Conservation (phyloP, 2,329 filamentous ascomycete genomes). For the Aspergillus fischeri region DNA sequence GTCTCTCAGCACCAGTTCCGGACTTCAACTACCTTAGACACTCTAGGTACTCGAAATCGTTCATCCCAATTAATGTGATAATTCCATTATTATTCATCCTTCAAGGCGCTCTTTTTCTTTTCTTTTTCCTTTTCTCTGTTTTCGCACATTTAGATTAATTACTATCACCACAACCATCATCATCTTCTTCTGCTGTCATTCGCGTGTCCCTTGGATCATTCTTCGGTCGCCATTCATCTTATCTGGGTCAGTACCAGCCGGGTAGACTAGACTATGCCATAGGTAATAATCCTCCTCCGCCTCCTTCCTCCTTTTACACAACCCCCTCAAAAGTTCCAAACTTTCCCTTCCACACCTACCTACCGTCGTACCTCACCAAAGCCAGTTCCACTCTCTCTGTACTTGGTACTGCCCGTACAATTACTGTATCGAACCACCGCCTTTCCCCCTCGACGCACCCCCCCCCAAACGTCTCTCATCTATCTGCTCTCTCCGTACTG, state of each 20-base stretch:
- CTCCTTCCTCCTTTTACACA: conserved; percentile 12
- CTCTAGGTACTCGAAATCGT: background rate
- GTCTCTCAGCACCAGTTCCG: conserved; percentile 6
- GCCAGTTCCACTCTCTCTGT: background rate
- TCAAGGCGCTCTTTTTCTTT: background rate
- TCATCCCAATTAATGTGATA: background rate
- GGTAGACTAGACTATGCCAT: conserved; percentile 1
- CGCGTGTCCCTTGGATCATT: background rate
- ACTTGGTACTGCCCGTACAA: background rate
- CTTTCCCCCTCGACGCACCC: background rate
- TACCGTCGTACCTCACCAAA: conserved; percentile 4
- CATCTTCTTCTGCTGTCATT: background rate
- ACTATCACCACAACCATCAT: background rate
- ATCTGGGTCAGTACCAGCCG: conserved; percentile 1
- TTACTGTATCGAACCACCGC: conserved; percentile 1
- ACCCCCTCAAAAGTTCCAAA: conserved; percentile 11
- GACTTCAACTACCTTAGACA: conserved; percentile 1
- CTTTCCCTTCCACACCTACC: conserved; percentile 11
- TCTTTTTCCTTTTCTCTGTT: background rate
- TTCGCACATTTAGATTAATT: background rate
- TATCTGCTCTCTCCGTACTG: conserved; percentile 15
- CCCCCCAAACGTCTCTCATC: conserved; percentile 16
- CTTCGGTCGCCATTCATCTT: conserved; percentile 3
- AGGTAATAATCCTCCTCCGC: conserved; percentile 8
- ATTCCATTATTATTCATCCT: background rate